Evolutionary conservation across 306 rosid species (phyloP).

Genomic region (Hylodesmum podocarpum): DNA sequence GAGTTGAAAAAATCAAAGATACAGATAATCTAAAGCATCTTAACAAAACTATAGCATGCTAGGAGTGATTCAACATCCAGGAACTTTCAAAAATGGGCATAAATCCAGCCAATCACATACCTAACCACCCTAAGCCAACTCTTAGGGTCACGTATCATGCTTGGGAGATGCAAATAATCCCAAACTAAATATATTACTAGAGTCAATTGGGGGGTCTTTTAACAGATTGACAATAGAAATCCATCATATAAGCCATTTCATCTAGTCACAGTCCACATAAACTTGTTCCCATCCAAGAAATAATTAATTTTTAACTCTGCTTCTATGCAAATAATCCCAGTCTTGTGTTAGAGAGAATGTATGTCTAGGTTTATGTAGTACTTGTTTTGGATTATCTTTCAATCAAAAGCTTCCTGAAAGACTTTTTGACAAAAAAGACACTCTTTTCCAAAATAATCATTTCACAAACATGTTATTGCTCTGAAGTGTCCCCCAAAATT

Average conservation of each 20-base stretch:
- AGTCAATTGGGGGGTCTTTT: background rate
- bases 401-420: background rate
- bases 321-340: background rate
- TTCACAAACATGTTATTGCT: background rate
- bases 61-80: background rate
- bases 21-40: background rate
- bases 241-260: constrained; percentile 17
- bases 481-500: background rate
- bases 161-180: background rate
- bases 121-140: background rate
- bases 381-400: background rate
- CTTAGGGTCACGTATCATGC: background rate
- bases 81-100: background rate
- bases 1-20: background rate
- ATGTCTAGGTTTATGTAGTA: background rate
- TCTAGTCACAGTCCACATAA: background rate
- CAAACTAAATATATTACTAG: background rate
- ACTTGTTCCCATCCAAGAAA: background rate
- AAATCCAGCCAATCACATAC: background rate
- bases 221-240: background rate
- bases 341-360: background rate
- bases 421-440: background rate
- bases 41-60: background rate
- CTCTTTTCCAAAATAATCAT: background rate
- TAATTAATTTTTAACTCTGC: background rate